Conservation (phyloP, 2,329 filamentous ascomycete species). For the Juglanconis juglandina region DNA sequence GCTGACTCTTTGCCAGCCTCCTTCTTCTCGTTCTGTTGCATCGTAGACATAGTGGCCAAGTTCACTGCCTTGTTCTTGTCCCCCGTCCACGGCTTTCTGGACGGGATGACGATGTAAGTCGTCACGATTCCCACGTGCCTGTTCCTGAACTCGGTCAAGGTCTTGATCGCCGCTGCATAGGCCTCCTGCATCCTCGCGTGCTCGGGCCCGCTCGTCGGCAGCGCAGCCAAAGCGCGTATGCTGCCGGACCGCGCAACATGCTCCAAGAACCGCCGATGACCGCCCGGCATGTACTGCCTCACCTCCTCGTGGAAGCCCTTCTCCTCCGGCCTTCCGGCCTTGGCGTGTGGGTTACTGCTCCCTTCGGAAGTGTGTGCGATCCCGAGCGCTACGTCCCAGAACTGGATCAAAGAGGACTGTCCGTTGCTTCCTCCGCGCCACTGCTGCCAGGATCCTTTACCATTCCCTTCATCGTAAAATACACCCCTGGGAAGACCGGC, state of each 20-base stretch:
- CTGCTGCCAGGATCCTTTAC: slow-evolving; percentile 65
- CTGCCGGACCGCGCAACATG: slow-evolving; percentile 68
- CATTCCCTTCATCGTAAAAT: slow-evolving; percentile 74
- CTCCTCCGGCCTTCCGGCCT: slow-evolving; percentile 8
- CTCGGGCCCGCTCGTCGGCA: slow-evolving; percentile 47
- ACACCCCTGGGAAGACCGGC: slow-evolving; percentile 81
- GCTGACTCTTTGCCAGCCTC: slow-evolving; percentile 19
- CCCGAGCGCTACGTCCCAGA: slow-evolving; percentile 83
- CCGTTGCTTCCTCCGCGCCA: slow-evolving; percentile 91
- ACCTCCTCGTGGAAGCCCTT: slow-evolving; percentile 61
- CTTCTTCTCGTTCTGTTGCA: slow-evolving; percentile 17
- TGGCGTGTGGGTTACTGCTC: slow-evolving; percentile 26
- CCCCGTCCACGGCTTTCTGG: slow-evolving; percentile 38
- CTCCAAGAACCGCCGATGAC: slow-evolving; percentile 74
- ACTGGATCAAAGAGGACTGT: slow-evolving; percentile 87
- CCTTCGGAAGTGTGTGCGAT: slow-evolving; percentile 64
- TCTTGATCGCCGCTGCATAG: slow-evolving; percentile 72
- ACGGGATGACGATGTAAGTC: slow-evolving; percentile 83
- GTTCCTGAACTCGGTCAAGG: slow-evolving; percentile 73
- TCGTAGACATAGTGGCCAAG: slow-evolving; percentile 11
- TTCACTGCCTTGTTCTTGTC: slow-evolving; percentile 27
- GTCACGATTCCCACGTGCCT: slow-evolving; percentile 89
- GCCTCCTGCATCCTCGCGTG: slow-evolving; percentile 40
- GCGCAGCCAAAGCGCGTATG: slow-evolving; percentile 65
- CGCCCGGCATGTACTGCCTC: slow-evolving; percentile 84